A percentile compares a stretch with the other conserved stretches of the same genome.
Evolutionary conservation across 345 rosid species (phyloP).

Genomic region (Eucalyptus melliodora): DNA sequence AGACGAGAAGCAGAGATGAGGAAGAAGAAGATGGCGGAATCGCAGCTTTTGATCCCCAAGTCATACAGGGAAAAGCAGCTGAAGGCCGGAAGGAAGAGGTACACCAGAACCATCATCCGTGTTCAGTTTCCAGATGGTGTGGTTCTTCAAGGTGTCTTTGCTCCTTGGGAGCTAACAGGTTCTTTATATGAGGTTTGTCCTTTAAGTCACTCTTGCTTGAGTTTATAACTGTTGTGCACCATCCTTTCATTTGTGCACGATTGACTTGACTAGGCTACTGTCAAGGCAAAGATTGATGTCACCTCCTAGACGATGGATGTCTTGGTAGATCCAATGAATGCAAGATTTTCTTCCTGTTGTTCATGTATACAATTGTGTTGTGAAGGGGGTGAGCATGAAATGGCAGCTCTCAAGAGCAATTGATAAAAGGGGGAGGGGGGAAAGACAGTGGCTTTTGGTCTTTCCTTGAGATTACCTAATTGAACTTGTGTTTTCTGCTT

Average conservation of each 20-base stretch:
- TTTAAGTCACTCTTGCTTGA: background rate
- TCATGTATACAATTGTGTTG: background rate
- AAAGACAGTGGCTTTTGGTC: background rate
- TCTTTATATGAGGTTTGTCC: slow-evolving; percentile 68
- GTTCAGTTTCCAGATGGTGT: slow-evolving; percentile 91
- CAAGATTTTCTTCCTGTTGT: background rate
- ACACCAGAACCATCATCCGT: slow-evolving; percentile 55
- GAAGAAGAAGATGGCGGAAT: slow-evolving; percentile 80
- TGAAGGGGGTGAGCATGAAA: background rate
- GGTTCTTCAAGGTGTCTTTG: slow-evolving; percentile 84
- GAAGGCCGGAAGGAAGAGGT: slow-evolving; percentile 61
- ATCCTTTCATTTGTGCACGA: background rate
- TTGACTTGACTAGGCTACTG: background rate
- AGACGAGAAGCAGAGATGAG: slow-evolving; percentile 75
- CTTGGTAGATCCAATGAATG: background rate
- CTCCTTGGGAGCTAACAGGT: slow-evolving; percentile 81
- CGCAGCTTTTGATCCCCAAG: slow-evolving; percentile 80
- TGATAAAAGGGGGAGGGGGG: background rate
- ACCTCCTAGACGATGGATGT: background rate
- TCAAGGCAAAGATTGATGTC: background rate
- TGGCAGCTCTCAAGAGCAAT: background rate
- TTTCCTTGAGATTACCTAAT: background rate
- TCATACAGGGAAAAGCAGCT: slow-evolving; percentile 87
- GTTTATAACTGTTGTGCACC: background rate
- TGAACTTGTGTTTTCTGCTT: background rate